These are phyloP conservation scores for Danielia oregonensis DNA, from an alignment of 805 yeast species.

Conservation along the genomic window DNA sequence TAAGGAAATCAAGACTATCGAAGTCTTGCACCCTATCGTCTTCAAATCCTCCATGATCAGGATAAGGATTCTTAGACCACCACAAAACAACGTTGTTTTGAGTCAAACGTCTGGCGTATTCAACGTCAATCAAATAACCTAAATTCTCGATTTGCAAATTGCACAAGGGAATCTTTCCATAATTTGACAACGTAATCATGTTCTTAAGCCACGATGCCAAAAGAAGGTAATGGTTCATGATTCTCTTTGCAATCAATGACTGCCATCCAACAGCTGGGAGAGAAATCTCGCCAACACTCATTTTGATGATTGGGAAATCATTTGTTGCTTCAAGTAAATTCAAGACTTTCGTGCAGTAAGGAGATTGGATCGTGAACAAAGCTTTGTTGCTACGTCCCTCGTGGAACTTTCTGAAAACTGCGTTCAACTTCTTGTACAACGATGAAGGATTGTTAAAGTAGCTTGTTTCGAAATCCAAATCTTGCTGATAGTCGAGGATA, in stretches of 20 bases:
- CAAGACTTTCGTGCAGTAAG: slow-evolving; percentile 46
- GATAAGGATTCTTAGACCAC: slow-evolving; percentile 84
- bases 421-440: slow-evolving; percentile 56
- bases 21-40: slow-evolving; percentile 56
- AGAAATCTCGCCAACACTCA: slow-evolving; percentile 54
- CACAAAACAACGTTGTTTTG: slow-evolving; percentile 72
- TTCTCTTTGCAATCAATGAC: slow-evolving; percentile 54
- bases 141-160: slow-evolving; percentile 76
- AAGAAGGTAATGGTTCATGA: slow-evolving; percentile 68
- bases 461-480: slow-evolving; percentile 50
- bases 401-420: slow-evolving; percentile 49
- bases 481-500: slow-evolving; percentile 50
- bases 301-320: slow-evolving; percentile 61
- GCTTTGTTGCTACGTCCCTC: slow-evolving; percentile 62
- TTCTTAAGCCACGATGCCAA: slow-evolving; percentile 71
- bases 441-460: slow-evolving; percentile 54
- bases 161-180: slow-evolving; percentile 81
- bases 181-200: slow-evolving; percentile 60
- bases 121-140: slow-evolving; percentile 77
- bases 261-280: slow-evolving; percentile 86
- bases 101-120: slow-evolving; percentile 73
- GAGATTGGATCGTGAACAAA: slow-evolving; percentile 71
- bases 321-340: slow-evolving; percentile 43
- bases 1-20: slow-evolving; percentile 61
- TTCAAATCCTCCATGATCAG: slow-evolving; percentile 83